Base-by-base conservation (phyloP, 768 basidiomycete genomes). In the Amanita polypyramis region DNA sequence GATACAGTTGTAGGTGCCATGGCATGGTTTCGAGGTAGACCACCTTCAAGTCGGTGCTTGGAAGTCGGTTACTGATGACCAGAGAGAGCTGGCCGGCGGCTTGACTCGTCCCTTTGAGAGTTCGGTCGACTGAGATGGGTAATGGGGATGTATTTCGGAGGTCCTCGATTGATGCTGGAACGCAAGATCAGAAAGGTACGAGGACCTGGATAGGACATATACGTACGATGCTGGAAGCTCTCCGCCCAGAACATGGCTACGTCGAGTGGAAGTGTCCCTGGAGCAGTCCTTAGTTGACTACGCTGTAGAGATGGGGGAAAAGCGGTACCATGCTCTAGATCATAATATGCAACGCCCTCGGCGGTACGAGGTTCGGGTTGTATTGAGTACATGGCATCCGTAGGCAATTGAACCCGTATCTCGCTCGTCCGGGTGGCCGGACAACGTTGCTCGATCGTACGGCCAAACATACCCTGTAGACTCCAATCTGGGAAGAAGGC, bases 11-110 rank as follows among this genome's bases (percentile, higher is more conserved):
- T 32, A 97, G 71, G 57, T 92, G 81, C 81, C 93, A 95, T 3
- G 95, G 96, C 75, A 94, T 82, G 1, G 85, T 86, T 65, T 98
- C 96, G 37, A 93, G 74, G 62, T 94, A 96, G 7, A 82, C 62
- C 0, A 82, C 70, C 15, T 68, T 61, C 17, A 79, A 54, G n/a
- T 43, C 40, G 1, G 69, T 54, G 4, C 64, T 58, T 15, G 65
- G 53, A 33, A 66, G 67, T 51, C 77, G 71, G 58, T 95, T 96
- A 5, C 59, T 70, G 44, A 97, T 61, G 19, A 72, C 68, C 10
- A 94, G 63, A 37, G 74, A 74, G 15, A 99, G 79, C 12, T 75
- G 70, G 3, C 91, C 93, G 38, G 73, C 75, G 8, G 81, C 82
- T 61, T 94, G 92, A 45, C 77, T 81, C 10, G 79, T 72, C 15